Base-by-base conservation (phyloP, 2,329 filamentous ascomycete species). In the Phyllosticta citriasiana region DNA sequence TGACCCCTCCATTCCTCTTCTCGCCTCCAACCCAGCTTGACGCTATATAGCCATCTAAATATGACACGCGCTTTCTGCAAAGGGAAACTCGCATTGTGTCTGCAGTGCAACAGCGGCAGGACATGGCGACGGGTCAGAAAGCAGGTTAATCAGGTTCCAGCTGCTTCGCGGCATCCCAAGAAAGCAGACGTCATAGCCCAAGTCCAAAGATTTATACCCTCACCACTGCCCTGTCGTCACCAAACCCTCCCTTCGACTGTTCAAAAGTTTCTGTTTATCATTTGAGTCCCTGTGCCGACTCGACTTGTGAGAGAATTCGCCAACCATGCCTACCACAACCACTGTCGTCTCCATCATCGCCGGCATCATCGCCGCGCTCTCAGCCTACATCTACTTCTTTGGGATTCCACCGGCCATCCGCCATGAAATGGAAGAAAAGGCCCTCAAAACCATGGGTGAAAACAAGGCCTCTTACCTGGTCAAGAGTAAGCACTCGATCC, bases 361-460 rank as follows among this genome's bases (percentile, higher is more conserved):
- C 24, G 71, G 72, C 64, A 62, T 78, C 57, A 27, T 76, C 55
- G 72, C 71, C 52, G 54, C 73, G 53, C 61, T 73, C 26, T 70
- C 69, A 50, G 71, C 72, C 26, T 76, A 74, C 63, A 65, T 80
- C 66, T 78, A 76, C 68, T 64, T 80, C 64, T 79, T 79, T 67
- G 78, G 78, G 55, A 76, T 80, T 58, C 77, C 78, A 2, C 73
- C 75, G 0, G 74, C 77, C 63, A 64, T 76, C 61, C 80, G 80
- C 70, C 75, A 76, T 60, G 72, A 75, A 64, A 68, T 80, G 63
- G 77, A 80, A 65, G 70, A 74, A 30, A 70, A 75, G 60, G 78
- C 77, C 3, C 70, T 80, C 50, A 70, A 78, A 65, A 78, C 77
- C n/a, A 80, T 80, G 77, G 78, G 78, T 63, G 78, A 80, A 67